phyloP scores from a whole-genome alignment of 2,329 filamentous ascomycete genomes.

The Colletotrichum sp. region DNA sequence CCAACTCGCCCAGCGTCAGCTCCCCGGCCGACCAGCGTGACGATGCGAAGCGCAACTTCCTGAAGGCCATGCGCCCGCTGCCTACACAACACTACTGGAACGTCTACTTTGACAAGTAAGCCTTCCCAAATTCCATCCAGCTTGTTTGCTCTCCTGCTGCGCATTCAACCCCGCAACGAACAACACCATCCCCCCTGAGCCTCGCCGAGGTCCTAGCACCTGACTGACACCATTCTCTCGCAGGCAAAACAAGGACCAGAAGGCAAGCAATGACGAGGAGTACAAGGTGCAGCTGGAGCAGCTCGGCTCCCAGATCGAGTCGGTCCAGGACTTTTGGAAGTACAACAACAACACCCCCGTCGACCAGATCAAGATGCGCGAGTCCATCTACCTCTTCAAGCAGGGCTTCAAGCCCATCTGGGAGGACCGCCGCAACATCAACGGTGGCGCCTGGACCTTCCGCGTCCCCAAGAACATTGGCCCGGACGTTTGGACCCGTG shows the following conservation, averaged over 20 bases:
- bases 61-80: conserved; percentile 74
- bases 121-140: background rate
- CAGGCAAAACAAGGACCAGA: conserved; percentile 50
- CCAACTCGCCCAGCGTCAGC: conserved; percentile 63
- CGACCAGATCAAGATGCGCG: conserved; percentile 76
- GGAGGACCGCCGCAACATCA: conserved; percentile 86
- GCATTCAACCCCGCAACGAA: background rate
- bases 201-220: background rate
- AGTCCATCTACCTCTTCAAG: conserved; percentile 82
- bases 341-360: conserved; percentile 84
- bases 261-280: conserved; percentile 39
- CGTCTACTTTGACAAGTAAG: conserved; percentile 69
- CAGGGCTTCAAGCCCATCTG: conserved; percentile 77
- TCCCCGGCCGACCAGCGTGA: conserved; percentile 78
- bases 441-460: conserved; percentile 92
- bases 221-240: background rate
- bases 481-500: conserved; percentile 79
- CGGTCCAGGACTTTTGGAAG: conserved; percentile 84
- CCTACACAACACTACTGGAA: conserved; percentile 83
- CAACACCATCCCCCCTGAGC: background rate
- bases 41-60: conserved; percentile 83
- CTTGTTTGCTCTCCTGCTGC: background rate
- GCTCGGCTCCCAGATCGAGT: conserved; percentile 72
- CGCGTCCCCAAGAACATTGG: conserved; percentile 79
- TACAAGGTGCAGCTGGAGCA: conserved; percentile 65